phyloP scores from a whole-genome alignment of 495 filamentous ascomycete genomes.

The Aspergillus sclerotioniger region DNA sequence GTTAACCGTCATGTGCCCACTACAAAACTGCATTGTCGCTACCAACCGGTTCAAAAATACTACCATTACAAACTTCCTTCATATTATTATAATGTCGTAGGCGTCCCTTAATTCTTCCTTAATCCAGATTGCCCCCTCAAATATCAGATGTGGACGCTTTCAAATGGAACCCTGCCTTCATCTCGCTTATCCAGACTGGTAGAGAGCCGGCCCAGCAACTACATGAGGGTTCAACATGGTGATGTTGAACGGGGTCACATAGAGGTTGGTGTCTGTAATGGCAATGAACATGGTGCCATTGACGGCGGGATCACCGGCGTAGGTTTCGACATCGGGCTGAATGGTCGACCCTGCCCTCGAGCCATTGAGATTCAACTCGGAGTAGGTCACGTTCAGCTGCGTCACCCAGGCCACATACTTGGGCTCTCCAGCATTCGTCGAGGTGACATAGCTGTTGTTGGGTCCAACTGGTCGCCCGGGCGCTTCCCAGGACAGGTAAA shows the following conservation, averaged over 20 bases:
- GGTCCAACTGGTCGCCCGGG: conserved; percentile 72
- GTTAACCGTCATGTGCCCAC: conserved; percentile 14
- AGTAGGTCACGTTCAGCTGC: conserved; percentile 87
- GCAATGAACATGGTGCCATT: conserved; percentile 81
- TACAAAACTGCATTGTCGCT: too few species aligned
- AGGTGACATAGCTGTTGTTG: conserved; percentile 77
- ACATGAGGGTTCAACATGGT: conserved; percentile 73
- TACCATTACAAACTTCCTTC: neutral
- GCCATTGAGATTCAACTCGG: conserved; percentile 55
- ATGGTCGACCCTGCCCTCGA: conserved; percentile 43
- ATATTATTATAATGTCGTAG: neutral
- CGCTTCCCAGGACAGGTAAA: conserved; percentile 69
- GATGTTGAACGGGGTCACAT: conserved; percentile 75
- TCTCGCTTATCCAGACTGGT: conserved; percentile 68
- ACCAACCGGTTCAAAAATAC: neutral
- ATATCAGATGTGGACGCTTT: neutral
- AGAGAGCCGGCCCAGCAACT: conserved; percentile 68
- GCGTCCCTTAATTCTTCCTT: neutral
- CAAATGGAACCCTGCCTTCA: neutral
- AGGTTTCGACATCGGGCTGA: conserved; percentile 65
- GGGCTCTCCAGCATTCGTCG: conserved; percentile 54
- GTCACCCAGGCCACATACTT: conserved; percentile 72
- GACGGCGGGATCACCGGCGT: conserved; percentile 62
- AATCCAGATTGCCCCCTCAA: neutral
- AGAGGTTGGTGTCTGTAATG: conserved; percentile 67